Percentiles rank a stretch among this genome's conserved stretches.
Conservation (phyloP, 176 grass and related monocot species). For the Oryza glaberrima region DNA sequence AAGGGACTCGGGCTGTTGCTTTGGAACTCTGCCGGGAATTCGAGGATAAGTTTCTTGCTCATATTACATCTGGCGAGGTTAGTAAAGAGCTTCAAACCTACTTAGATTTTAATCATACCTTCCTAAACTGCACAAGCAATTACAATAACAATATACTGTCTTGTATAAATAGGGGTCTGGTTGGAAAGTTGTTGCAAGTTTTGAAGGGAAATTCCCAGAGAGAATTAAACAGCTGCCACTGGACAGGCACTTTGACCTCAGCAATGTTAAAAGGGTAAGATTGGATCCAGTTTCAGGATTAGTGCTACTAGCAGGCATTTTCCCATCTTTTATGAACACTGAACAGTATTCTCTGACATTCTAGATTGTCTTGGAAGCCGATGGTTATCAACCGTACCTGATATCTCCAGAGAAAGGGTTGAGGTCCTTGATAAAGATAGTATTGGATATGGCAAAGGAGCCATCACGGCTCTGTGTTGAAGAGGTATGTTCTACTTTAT, state of each 20-base stretch:
- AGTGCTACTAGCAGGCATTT: background rate
- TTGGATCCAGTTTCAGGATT: conserved; percentile 16
- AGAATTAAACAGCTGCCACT: conserved; percentile 91
- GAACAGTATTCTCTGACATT: conserved; percentile 24
- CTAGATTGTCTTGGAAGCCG: conserved; percentile 96
- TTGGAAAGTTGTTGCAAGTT: conserved; percentile 95
- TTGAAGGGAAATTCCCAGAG: conserved; percentile 89
- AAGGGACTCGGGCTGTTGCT: conserved; percentile 87
- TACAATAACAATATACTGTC: conserved; percentile 11
- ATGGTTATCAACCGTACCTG: conserved; percentile 94
- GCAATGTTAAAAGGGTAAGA: conserved; percentile 90
- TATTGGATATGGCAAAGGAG: conserved; percentile 93
- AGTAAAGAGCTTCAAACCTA: conserved; percentile 41
- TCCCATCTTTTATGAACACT: conserved; percentile 11
- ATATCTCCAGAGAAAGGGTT: conserved; percentile 97
- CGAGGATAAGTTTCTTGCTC: conserved; percentile 87
- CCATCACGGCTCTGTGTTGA: conserved; percentile 91
- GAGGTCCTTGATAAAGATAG: conserved; percentile 93
- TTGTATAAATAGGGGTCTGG: conserved; percentile 72
- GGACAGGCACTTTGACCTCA: conserved; percentile 89
- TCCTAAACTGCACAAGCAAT: conserved; percentile 2
- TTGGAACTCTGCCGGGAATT: conserved; percentile 94
- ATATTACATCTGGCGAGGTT: conserved; percentile 90
- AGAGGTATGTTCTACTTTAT: conserved; percentile 56
- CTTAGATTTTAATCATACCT: conserved; percentile 13